These are phyloP conservation scores for Tricharina praecox DNA, from an alignment of 495 filamentous ascomycete species.

Conservation along the genomic window DNA sequence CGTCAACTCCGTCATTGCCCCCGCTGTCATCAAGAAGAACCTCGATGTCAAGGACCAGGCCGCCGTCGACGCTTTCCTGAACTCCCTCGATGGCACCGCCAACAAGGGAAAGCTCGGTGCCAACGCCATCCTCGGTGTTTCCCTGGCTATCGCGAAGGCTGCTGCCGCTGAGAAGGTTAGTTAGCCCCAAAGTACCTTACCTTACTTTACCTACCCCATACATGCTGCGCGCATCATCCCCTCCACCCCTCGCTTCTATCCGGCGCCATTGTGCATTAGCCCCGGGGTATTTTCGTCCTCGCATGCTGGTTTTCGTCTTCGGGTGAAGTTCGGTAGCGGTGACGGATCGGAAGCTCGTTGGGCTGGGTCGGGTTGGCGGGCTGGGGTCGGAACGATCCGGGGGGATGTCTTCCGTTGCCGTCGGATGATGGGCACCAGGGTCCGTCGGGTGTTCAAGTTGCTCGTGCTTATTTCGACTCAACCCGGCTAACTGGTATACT, in stretches of 20 bases:
- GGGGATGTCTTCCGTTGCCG: not conserved
- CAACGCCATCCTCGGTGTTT: conserved; percentile 96
- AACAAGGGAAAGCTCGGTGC: conserved; percentile 98
- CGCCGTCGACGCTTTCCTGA: conserved; percentile 83
- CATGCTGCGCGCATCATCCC: no score
- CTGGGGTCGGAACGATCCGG: conserved; percentile 6
- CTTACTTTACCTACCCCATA: no score
- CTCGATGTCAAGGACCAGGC: conserved; percentile 95
- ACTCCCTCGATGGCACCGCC: conserved; percentile 81
- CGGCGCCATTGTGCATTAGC: not conserved
- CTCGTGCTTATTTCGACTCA: no score
- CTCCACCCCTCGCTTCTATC: not conserved
- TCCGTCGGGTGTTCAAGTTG: no score
- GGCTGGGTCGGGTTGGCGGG: no score
- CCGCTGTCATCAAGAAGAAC: conserved; percentile 78
- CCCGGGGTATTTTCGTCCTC: conserved; percentile 3
- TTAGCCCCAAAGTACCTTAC: no score
- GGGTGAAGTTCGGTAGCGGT: not conserved
- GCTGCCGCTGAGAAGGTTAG: conserved; percentile 86
- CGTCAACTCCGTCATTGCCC: conserved; percentile 85
- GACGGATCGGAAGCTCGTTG: no score
- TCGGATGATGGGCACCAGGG: no score
- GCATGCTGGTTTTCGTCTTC: not conserved
- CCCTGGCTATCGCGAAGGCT: conserved; percentile 90
- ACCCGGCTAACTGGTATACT: conserved; percentile 7